phyloP scores from a whole-genome alignment of 805 yeast species.

The Teunomyces cretensis region DNA sequence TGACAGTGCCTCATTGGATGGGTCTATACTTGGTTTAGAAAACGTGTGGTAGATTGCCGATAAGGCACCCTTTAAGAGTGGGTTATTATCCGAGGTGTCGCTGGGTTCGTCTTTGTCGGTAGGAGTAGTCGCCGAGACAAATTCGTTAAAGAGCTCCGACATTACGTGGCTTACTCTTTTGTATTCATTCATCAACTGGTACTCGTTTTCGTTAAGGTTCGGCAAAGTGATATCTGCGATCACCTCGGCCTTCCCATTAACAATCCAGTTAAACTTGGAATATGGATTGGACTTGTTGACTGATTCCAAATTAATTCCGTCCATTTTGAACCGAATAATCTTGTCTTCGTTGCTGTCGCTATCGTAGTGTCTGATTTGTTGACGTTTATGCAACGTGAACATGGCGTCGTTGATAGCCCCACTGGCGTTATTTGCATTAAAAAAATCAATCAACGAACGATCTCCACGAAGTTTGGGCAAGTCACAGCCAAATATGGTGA shows the following conservation, averaged over 20 bases:
- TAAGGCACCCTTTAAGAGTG: slow-evolving; percentile 38
- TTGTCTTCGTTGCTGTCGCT: slow-evolving; percentile 26
- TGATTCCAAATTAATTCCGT: slow-evolving; percentile 39
- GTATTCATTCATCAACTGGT: slow-evolving; percentile 16
- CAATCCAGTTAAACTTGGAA: slow-evolving; percentile 68
- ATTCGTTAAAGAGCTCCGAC: slow-evolving; percentile 26
- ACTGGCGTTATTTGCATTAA: slow-evolving; percentile 67
- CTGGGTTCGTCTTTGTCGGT: slow-evolving; percentile 1
- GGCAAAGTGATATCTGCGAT: slow-evolving; percentile 76
- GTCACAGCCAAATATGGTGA: slow-evolving; percentile 66
- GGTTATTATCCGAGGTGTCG: slow-evolving; percentile 15
- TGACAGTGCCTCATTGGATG: slow-evolving; percentile 11
- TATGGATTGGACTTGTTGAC: slow-evolving; percentile 26
- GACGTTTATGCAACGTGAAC: slow-evolving; percentile 76
- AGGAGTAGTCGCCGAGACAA: slow-evolving; percentile 18
- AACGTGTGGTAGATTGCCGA: slow-evolving; percentile 44
- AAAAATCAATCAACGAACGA: slow-evolving; percentile 61
- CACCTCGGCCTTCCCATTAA: slow-evolving; percentile 67
- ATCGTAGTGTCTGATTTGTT: slow-evolving; percentile 49
- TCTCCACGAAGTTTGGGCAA: slow-evolving; percentile 58
- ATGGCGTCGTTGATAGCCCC: slow-evolving; percentile 75
- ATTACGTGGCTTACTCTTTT: slow-evolving; percentile 25
- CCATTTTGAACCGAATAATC: slow-evolving; percentile 39
- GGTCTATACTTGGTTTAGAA: slow-evolving; percentile 15
- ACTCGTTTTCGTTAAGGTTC: slow-evolving; percentile 27